Evolutionary conservation across 75 land plant species (phyloP).

Genomic region (Pinus taeda): DNA sequence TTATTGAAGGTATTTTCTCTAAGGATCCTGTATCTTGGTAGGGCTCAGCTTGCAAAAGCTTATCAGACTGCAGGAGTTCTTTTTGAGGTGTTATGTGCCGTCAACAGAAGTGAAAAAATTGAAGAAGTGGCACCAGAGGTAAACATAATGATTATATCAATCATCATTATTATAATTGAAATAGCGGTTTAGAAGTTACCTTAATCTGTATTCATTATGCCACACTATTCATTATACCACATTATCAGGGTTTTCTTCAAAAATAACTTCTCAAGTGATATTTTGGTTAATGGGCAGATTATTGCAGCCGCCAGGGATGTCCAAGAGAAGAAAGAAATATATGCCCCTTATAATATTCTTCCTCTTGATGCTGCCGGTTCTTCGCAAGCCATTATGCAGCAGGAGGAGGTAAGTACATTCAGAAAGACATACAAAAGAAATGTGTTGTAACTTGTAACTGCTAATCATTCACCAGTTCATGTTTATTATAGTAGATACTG

Average conservation of each 20-base stretch:
- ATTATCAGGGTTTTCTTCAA: background rate
- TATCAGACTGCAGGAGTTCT: constrained; percentile 93
- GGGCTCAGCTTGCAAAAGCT: constrained; percentile 85
- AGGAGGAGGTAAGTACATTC: constrained; percentile 30
- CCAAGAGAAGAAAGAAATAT: constrained; percentile 90
- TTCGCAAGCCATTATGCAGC: constrained; percentile 82
- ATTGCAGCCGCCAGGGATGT: constrained; percentile 94
- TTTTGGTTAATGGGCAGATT: constrained; percentile 48
- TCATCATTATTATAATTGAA: too few species aligned
- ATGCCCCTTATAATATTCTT: constrained; percentile 90
- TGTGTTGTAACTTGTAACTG: too few species aligned
- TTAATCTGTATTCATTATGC: too few species aligned
- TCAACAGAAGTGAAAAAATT: constrained; percentile 71
- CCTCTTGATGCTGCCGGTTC: constrained; percentile 95
- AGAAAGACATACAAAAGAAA: background rate
- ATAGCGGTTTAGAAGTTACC: too few species aligned
- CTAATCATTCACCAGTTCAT: too few species aligned
- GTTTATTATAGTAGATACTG: too few species aligned
- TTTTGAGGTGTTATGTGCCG: constrained; percentile 95
- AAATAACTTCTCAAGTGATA: background rate
- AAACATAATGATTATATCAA: constrained; percentile 3
- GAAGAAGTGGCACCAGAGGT: constrained; percentile 99
- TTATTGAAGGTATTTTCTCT: background rate
- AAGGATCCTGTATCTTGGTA: constrained; percentile 18
- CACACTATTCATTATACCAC: background rate